Conservation (phyloP, 345 rosid species). For the Pelargonium nanum region DNA sequence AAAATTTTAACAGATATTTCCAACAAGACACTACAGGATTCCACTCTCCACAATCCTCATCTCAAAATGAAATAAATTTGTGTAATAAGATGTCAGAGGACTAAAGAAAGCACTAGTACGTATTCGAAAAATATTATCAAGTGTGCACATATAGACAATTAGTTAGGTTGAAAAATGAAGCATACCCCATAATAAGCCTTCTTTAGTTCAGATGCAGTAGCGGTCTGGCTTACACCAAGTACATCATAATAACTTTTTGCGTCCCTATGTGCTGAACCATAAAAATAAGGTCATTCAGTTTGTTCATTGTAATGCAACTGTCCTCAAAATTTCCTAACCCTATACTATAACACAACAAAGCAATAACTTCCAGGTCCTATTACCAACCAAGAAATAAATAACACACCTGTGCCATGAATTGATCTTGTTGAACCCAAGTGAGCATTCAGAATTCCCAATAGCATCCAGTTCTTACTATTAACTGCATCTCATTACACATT, state of each 20-base stretch:
- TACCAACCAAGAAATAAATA: background rate
- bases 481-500: conserved; percentile 24
- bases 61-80: no score
- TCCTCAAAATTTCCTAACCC: background rate
- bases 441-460: conserved; percentile 29
- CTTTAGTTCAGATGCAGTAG: conserved; percentile 71
- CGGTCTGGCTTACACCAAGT: conserved; percentile 81
- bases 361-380: background rate
- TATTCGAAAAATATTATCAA: background rate
- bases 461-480: conserved; percentile 32
- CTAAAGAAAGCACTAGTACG: no score
- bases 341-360: background rate
- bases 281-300: no score
- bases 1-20: no score
- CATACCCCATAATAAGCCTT: conserved; percentile 87
- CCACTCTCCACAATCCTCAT: no score
- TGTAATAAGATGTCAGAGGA: no score
- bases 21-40: no score
- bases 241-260: conserved; percentile 63
- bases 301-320: background rate
- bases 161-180: background rate
- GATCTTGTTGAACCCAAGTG: conserved; percentile 40
- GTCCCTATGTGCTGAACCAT: conserved; percentile 40
- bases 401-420: conserved; percentile 78
- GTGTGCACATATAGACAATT: background rate